Evolutionary conservation across 225 moss, liverwort and hornwort genomes (phyloP).

Genomic region (Marchantia polymorpha): DNA sequence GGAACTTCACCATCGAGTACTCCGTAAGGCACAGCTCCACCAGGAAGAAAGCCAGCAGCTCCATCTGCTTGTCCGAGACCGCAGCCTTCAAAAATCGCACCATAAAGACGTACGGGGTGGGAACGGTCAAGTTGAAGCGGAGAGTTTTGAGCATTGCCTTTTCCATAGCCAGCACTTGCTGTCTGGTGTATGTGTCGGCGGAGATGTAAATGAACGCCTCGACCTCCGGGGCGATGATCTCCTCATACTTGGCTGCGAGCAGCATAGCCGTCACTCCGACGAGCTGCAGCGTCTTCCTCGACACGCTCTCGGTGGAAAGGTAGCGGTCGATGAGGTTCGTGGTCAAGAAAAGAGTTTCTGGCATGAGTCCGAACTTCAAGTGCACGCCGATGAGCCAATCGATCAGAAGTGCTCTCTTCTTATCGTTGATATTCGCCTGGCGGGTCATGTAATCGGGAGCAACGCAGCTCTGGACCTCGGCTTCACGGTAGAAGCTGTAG

Average conservation of each 20-base stretch:
- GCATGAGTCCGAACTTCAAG: conserved; percentile 87
- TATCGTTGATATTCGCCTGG: conserved; percentile 84
- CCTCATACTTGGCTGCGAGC: conserved; percentile 91
- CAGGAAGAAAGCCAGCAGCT: conserved; percentile 67
- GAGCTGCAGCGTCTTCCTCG: conserved; percentile 79
- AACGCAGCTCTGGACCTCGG: conserved; percentile 85
- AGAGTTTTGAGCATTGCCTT: conserved; percentile 87
- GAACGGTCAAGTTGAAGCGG: conserved; percentile 87
- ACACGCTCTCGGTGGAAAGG: conserved; percentile 55
- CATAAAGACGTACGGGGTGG: conserved; percentile 92
- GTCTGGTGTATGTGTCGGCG: conserved; percentile 74
- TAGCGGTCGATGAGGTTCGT: conserved; percentile 88
- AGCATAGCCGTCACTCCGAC: conserved; percentile 97
- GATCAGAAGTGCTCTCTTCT: conserved; percentile 87
- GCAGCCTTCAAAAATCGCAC: conserved; percentile 84
- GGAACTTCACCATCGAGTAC: conserved; percentile 70
- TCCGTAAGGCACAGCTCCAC: conserved; percentile 89
- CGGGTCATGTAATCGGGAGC: conserved; percentile 79
- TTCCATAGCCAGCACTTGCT: conserved; percentile 88
- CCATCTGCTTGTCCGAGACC: conserved; percentile 68
- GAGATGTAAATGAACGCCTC: conserved; percentile 86
- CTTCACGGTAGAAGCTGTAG: conserved; percentile 80
- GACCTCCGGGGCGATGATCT: conserved; percentile 86
- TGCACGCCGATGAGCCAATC: conserved; percentile 99
- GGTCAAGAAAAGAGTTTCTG: conserved; percentile 80